Percentiles rank a stretch among this genome's conserved stretches.
phyloP scores from a whole-genome alignment of 2,329 filamentous ascomycete genomes.

The Pyrenophora teres region DNA sequence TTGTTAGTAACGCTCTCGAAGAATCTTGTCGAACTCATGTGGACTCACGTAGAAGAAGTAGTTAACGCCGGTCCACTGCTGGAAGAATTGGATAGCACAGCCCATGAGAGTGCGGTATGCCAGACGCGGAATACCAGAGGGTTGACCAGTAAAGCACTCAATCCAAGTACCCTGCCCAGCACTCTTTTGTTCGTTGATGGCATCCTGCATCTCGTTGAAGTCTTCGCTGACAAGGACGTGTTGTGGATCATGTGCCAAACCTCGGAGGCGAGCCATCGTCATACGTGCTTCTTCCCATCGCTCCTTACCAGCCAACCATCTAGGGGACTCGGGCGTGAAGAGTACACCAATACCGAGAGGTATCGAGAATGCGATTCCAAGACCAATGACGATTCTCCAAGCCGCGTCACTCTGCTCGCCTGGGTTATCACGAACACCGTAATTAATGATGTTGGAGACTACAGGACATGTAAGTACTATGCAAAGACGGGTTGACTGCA shows the following conservation, averaged over 20 bases:
- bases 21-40: background rate
- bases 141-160: constrained; percentile 40
- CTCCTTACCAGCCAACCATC: constrained; percentile 55
- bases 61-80: constrained; percentile 53
- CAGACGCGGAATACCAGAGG: constrained; percentile 49
- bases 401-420: constrained; percentile 44
- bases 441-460: constrained; percentile 41
- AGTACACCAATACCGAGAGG: constrained; percentile 39
- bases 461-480: background rate
- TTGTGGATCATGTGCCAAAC: constrained; percentile 54
- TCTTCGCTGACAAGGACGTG: constrained; percentile 58
- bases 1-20: constrained; percentile 33
- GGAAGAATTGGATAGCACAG: constrained; percentile 36
- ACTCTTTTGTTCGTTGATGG: constrained; percentile 34
- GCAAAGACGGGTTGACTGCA: background rate
- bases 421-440: constrained; percentile 50
- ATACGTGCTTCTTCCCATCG: constrained; percentile 56
- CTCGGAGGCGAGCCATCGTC: constrained; percentile 60
- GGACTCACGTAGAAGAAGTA: constrained; percentile 54
- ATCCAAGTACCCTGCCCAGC: constrained; percentile 37
- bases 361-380: constrained; percentile 40
- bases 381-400: constrained; percentile 43
- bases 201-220: constrained; percentile 49
- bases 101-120: constrained; percentile 41
- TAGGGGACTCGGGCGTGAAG: constrained; percentile 36